phyloP scores from a whole-genome alignment of 2,329 filamentous ascomycete genomes.

The Incumbomyces lentus region DNA sequence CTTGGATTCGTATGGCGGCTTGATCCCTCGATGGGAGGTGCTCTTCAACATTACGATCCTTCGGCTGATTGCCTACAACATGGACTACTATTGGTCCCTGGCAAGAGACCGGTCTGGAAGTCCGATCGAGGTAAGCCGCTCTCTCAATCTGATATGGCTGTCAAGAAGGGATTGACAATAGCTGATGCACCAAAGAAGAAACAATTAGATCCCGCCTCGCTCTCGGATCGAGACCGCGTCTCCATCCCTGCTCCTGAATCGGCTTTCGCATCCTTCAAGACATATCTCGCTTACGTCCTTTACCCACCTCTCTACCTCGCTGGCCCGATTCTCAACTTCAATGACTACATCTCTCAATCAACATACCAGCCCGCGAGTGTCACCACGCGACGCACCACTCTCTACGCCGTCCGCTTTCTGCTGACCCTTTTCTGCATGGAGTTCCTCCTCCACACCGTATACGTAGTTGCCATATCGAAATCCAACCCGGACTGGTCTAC shows the following conservation, averaged over 20 bases:
- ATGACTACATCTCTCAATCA: conserved; percentile 86
- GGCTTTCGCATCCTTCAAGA: conserved; percentile 66
- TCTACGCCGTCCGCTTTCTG: conserved; percentile 75
- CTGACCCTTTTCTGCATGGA: conserved; percentile 81
- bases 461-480: conserved; percentile 85
- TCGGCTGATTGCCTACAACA: conserved; percentile 87
- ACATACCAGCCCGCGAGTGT: conserved; percentile 65
- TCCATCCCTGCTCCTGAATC: conserved; percentile 57
- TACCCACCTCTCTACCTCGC: conserved; percentile 90
- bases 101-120: conserved; percentile 50
- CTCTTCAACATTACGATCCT: conserved; percentile 93
- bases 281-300: conserved; percentile 79
- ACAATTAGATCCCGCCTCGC: conserved; percentile 74
- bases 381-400: conserved; percentile 57
- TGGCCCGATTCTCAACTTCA: conserved; percentile 92
- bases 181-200: conserved; percentile 83
- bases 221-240: conserved; percentile 83
- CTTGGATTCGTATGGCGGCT: conserved; percentile 68
- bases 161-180: conserved; percentile 22
- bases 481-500: conserved; percentile 65
- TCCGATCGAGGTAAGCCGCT: conserved; percentile 64
- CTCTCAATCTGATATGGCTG: conserved; percentile 21
- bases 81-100: conserved; percentile 91
- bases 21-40: conserved; percentile 92
- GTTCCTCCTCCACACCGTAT: conserved; percentile 79